Conservation (phyloP, 176 grass and related monocot species). For the Aegilops longissima region DNA sequence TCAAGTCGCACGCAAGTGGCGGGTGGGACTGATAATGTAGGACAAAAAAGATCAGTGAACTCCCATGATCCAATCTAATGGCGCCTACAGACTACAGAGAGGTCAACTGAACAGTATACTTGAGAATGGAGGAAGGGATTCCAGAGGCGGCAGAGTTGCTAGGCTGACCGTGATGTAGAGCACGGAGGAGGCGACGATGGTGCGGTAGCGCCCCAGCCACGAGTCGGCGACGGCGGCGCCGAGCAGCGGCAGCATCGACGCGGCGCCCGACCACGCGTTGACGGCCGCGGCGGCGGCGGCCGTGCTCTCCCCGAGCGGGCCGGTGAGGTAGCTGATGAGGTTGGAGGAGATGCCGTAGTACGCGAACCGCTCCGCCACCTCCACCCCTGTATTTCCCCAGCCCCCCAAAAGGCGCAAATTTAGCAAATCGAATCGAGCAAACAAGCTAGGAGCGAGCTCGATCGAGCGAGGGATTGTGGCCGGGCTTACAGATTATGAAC, state of each 20-base stretch:
- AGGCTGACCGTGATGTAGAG: slow-evolving; percentile 52
- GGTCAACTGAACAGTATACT: not conserved
- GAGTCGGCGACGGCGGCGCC: slow-evolving; percentile 76
- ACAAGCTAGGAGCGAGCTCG: not conserved
- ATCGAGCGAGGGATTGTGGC: not conserved
- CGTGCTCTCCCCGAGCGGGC: slow-evolving; percentile 49
- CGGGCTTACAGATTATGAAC: slow-evolving; percentile 52
- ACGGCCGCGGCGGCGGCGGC: slow-evolving; percentile 49
- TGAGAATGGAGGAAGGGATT: not conserved
- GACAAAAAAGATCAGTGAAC: not conserved
- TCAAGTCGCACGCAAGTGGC: not conserved
- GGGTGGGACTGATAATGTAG: not conserved
- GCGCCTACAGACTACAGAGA: not conserved
- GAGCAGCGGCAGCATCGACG: slow-evolving; percentile 59
- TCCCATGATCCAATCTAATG: not conserved
- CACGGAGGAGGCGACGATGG: slow-evolving; percentile 53
- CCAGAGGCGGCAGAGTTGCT: not conserved
- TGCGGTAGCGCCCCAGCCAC: slow-evolving; percentile 69
- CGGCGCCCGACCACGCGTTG: slow-evolving; percentile 56
- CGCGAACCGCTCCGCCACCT: slow-evolving; percentile 57
- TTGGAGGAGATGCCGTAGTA: slow-evolving; percentile 57
- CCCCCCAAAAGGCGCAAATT: not conserved
- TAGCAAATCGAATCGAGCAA: not conserved
- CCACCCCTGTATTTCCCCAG: slow-evolving; percentile 37
- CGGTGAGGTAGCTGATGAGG: slow-evolving; percentile 76